These are phyloP conservation scores for Aspergillus carlsbadensis DNA, from an alignment of 495 filamentous ascomycete genomes.

Conservation along the genomic window DNA sequence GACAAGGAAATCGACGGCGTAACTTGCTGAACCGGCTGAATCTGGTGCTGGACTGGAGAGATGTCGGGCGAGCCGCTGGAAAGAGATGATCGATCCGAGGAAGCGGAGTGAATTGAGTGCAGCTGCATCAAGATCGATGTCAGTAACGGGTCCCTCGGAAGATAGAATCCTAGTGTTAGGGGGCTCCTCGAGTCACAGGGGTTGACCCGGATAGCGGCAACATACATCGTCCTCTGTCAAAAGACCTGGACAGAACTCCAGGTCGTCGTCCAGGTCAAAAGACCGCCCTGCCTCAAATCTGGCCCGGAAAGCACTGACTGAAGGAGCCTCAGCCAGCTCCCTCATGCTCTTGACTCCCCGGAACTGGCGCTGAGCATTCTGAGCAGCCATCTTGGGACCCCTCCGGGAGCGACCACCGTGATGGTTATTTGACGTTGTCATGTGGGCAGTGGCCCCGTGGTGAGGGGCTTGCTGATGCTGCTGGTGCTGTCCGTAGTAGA, in stretches of 20 bases:
- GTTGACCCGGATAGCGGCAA: conserved; percentile 28
- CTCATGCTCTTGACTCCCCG: conserved; percentile 81
- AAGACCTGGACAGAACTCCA: conserved; percentile 92
- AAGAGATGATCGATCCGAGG: conserved; percentile 89
- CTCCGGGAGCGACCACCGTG: conserved; percentile 85
- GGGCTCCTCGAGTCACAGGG: background rate
- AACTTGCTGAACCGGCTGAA: conserved; percentile 71
- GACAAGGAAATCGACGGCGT: conserved; percentile 80
- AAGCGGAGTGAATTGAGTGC: conserved; percentile 82
- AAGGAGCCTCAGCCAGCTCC: conserved; percentile 77
- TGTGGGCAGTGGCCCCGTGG: conserved; percentile 44
- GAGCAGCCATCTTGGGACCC: conserved; percentile 76
- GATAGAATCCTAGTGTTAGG: background rate
- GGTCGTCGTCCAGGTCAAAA: conserved; percentile 95
- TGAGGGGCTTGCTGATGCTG: conserved; percentile 55
- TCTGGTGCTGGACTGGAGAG: conserved; percentile 81
- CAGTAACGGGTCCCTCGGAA: conserved; percentile 11
- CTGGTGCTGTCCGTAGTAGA: conserved; percentile 58
- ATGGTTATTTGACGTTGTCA: conserved; percentile 64
- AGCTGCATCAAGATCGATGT: conserved; percentile 51
- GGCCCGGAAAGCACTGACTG: conserved; percentile 72
- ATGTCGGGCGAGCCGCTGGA: conserved; percentile 91
- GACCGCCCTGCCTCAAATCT: conserved; percentile 90
- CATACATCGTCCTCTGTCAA: conserved; percentile 96
- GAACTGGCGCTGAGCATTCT: conserved; percentile 83